Evolutionary conservation across 2,329 filamentous ascomycete genomes (phyloP), one percentile per base, ranked within the genome.

Genomic region (Penicillium sp.): DNA sequence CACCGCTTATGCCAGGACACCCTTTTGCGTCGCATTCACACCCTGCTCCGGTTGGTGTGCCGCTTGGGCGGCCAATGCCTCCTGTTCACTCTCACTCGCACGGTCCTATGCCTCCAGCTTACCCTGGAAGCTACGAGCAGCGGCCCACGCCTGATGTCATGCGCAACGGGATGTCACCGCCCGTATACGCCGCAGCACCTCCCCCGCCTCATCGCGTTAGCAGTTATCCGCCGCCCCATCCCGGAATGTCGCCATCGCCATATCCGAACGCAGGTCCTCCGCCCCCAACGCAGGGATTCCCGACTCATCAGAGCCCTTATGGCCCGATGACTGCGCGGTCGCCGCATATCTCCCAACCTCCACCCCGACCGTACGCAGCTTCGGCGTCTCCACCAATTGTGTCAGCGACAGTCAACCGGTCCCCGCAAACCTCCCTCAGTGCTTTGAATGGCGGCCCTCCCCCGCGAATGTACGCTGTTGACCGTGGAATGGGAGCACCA

Each of bases 121-220:
- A 70, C 62, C 66, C 65, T 36, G 60, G 66, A 1, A 63, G 69
- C n/a, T 73, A 71, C 49, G 72, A 74, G 42, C 67, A 68, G 48
- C 68, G 70, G 6, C 57, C 68, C 10, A 44, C 51, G 15, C 64
- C 70, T 9, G 72, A 69, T 45, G 59, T 65, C 23, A 41, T 70
- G 42, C 70, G 70, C 45, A 72, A 72, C 45, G 70, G 70, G 31
- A 62, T 73, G 45, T 64, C 69, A 29, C 63, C 70, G 42, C 58
- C 66, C 49, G 57, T 58, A 42, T 70, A 65, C 50, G 59, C 76
- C 6, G 64, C 73, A 4, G 44, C 60, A 72, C 39, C 80, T 74
- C 63, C 82, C 73, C 63, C 82, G 18, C 70, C 78, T 18, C 77
- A 79, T 31, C 79, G 79, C 34, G 74, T 81, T 42, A 85, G 83